Conservation (phyloP, 306 rosid species). For the Potentilla sterilis region DNA sequence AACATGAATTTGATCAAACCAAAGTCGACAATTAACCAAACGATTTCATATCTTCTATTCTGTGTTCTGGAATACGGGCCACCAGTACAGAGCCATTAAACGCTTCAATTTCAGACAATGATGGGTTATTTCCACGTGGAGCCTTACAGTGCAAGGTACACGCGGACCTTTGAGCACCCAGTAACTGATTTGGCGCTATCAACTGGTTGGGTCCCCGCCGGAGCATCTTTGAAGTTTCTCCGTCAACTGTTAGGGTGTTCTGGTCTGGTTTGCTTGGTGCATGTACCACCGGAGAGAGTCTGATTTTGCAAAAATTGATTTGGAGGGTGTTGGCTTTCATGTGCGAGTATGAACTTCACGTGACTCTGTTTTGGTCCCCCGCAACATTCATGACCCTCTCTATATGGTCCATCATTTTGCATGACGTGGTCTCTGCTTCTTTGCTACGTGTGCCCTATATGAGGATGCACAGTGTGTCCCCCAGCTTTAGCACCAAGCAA, state of each 20-base stretch:
- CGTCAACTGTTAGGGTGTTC: background rate
- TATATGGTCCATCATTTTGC: constrained; percentile 14
- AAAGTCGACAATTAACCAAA: background rate
- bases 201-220: constrained; percentile 30
- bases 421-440: background rate
- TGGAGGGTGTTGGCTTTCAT: constrained; percentile 20
- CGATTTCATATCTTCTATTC: background rate
- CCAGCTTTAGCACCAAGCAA: background rate
- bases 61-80: background rate
- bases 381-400: background rate
- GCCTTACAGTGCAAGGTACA: constrained; percentile 17
- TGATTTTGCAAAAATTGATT: background rate
- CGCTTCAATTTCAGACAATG: too few relatives aligned
- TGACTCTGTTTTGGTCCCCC: constrained; percentile 22
- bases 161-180: constrained; percentile 35
- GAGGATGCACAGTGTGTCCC: background rate
- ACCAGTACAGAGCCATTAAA: background rate
- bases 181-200: constrained; percentile 34
- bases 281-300: background rate
- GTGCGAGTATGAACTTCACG: constrained; percentile 44
- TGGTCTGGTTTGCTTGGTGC: background rate
- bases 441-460: background rate
- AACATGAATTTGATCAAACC: background rate
- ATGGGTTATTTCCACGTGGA: constrained; percentile 6
- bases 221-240: constrained; percentile 18